Evolutionary conservation across 202 grass and related monocot genomes (phyloP).

Genomic region (Dendrocalamus latiflorus): DNA sequence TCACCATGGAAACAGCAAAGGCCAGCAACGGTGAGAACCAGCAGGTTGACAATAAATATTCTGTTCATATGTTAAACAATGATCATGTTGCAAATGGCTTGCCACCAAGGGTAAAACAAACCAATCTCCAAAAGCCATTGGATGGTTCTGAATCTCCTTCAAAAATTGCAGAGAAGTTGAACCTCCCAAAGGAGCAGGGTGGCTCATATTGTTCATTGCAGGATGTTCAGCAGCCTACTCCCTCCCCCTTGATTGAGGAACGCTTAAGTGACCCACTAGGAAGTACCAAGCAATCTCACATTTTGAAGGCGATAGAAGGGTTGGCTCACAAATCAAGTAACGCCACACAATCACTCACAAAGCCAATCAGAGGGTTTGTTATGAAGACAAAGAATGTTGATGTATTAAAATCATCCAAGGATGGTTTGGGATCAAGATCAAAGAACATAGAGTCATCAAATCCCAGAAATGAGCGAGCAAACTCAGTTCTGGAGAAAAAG

Average conservation of each 20-base stretch:
- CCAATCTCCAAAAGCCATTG: neutral
- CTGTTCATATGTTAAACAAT: neutral
- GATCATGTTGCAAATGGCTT: slow-evolving; percentile 5
- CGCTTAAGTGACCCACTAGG: no score
- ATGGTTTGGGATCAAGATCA: no score
- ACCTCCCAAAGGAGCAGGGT: neutral
- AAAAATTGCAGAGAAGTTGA: neutral
- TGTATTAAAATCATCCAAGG: no score
- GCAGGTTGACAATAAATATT: slow-evolving; percentile 2
- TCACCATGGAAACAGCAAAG: slow-evolving; percentile 1
- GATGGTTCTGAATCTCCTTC: neutral
- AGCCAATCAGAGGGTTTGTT: no score
- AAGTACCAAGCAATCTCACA: neutral
- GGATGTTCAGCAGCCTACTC: neutral
- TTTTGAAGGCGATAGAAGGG: neutral
- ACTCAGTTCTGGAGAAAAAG: no score
- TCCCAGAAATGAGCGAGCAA: no score
- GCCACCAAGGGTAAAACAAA: neutral
- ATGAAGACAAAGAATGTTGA: no score
- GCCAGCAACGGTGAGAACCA: neutral
- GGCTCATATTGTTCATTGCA: neutral
- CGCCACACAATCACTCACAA: no score
- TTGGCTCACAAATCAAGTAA: no score
- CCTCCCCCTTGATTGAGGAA: no score
- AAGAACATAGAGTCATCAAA: no score